phyloP scores from a whole-genome alignment of 2,329 filamentous ascomycete genomes.

The Mycosphaerella arachidis region DNA sequence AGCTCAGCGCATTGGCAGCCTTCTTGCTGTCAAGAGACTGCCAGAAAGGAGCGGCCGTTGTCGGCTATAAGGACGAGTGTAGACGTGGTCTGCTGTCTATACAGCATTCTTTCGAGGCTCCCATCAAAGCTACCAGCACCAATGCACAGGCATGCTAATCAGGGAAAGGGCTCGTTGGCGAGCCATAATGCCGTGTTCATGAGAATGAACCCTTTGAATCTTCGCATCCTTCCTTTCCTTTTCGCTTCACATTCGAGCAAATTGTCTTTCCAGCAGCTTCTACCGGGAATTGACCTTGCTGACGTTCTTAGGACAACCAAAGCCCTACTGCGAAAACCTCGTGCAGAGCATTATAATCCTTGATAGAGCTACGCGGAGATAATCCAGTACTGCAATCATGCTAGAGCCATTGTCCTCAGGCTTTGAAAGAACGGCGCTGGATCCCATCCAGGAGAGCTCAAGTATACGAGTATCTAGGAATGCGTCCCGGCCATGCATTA shows the following conservation, averaged over 20 bases:
- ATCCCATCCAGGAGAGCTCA: neutral
- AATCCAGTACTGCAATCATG: neutral
- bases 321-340: too few species aligned
- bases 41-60: neutral
- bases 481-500: neutral
- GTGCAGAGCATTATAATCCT: too few species aligned
- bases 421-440: neutral
- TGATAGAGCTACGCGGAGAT: neutral
- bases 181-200: neutral
- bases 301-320: too few species aligned
- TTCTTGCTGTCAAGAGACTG: neutral
- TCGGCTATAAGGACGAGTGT: conserved; percentile 1
- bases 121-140: neutral
- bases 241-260: neutral
- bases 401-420: neutral
- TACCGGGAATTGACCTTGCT: too few species aligned
- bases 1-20: neutral
- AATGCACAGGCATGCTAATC: neutral
- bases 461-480: neutral
- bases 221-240: neutral
- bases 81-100: conserved; percentile 2
- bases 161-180: neutral
- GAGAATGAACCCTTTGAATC: neutral
- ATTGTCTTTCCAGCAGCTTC: too few species aligned
- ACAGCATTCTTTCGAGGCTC: neutral